Conservation (phyloP, 345 rosid species). For the Turritis glabra region DNA sequence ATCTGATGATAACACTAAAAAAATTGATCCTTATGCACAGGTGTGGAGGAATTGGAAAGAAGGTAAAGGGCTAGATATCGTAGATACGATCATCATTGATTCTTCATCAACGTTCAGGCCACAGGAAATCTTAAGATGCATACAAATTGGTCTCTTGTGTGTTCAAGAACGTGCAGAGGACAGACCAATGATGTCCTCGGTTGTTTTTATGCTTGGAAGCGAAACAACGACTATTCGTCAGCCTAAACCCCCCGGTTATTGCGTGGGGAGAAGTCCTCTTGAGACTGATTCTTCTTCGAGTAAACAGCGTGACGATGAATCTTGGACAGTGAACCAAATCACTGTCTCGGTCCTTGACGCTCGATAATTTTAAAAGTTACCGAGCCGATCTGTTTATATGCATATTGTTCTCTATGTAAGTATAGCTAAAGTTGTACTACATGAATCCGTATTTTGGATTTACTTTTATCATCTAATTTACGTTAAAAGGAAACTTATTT, state of each 20-base stretch:
- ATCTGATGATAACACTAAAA: not conserved
- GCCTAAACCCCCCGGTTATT: slow-evolving; percentile 71
- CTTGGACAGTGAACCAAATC: slow-evolving; percentile 73
- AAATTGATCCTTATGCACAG: slow-evolving; percentile 29
- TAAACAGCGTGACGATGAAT: slow-evolving; percentile 44
- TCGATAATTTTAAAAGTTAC: no score
- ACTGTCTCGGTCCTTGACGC: slow-evolving; percentile 71
- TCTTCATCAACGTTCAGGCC: slow-evolving; percentile 29
- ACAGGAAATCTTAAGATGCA: slow-evolving; percentile 62
- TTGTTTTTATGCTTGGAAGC: slow-evolving; percentile 67
- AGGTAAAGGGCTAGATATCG: slow-evolving; percentile 50
- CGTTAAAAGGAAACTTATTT: no score
- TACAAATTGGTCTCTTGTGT: slow-evolving; percentile 77
- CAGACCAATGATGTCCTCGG: slow-evolving; percentile 69
- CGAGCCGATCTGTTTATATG: no score
- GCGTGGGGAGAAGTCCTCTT: slow-evolving; percentile 50
- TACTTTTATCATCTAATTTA: no score
- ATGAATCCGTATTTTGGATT: no score
- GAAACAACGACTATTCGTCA: slow-evolving; percentile 58
- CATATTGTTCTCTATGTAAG: no score
- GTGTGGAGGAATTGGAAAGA: slow-evolving; percentile 73
- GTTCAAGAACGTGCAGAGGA: slow-evolving; percentile 79
- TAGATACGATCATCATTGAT: slow-evolving; percentile 45
- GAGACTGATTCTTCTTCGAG: slow-evolving; percentile 65
- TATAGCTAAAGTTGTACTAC: no score